Evolutionary conservation across 495 filamentous ascomycete genomes (phyloP), one percentile per base, ranked within the genome.

Genomic region (Trichoderma orchidacearum): DNA sequence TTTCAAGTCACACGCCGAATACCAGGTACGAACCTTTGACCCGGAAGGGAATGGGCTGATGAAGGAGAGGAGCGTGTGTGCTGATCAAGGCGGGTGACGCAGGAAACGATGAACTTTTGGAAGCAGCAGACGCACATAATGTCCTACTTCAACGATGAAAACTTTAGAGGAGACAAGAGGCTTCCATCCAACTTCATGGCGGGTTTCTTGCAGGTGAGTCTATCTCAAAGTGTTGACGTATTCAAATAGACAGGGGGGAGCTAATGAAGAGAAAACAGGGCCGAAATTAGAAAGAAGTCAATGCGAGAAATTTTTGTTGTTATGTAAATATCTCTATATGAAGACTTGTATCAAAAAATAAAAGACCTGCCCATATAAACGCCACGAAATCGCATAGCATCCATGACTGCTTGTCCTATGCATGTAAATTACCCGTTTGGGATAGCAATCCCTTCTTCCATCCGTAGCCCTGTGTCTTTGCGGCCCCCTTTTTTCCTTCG

Each of bases 41-140:
- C 8, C 27, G 27, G 5, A 53, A 18, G 17, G 18, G 13, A 31
- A 9, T 15, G 41, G 15, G 41, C 23, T 21, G 53, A 5, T 12
- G 53, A 60, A 94, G 89, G 93, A 97, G 81, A 96, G 89, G 35
- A 80, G 21, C 11, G 21, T 3, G 21, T 4, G 9, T 53, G 51
- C 51, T 53, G 31, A 53, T 48, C 11, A n/a, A n/a, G n/a, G 21
- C 30, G 21, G 7, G 53, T 30, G 53, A 5, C 12, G 54, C 59
- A 95, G 90, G 93, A 98, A 82, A 97, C 90, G 32, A 80, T 97
- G 75, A 98, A 97, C 73, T 98, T 85, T 81, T 98, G 94, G 93
- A 95, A 95, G 74, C 94, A 97, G 74, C 79, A 92, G 54, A 86
- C 87, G 51, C 93, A 98, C 68, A 81, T 98, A 61, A 87, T 98